phyloP scores from a whole-genome alignment of 129 eudicot species.

The Saposhnikovia divaricata region DNA sequence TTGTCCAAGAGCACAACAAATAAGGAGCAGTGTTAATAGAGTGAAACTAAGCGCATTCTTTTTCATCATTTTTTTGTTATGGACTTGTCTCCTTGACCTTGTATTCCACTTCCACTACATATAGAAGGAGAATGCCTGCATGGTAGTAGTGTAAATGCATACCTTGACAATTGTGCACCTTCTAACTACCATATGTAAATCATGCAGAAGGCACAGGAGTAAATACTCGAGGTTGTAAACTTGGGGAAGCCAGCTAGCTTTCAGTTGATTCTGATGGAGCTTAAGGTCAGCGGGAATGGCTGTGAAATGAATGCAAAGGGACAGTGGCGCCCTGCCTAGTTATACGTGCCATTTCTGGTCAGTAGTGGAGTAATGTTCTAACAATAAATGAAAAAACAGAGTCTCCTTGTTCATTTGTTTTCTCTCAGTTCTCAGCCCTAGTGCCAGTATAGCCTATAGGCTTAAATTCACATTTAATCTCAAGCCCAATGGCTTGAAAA shows the following conservation, averaged over 20 bases:
- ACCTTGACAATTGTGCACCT: constrained; percentile 4
- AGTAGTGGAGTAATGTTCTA: neutral
- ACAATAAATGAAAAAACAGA: neutral
- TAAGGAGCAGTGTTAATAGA: constrained; percentile 29
- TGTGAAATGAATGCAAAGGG: neutral
- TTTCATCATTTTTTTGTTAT: constrained; percentile 13
- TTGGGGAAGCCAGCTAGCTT: neutral
- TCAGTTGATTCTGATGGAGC: neutral
- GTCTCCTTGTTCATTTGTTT: neutral
- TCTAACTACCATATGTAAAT: neutral
- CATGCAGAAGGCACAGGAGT: neutral
- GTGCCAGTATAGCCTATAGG: no score
- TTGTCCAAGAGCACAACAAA: constrained; percentile 22
- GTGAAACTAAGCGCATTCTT: neutral
- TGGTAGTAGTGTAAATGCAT: neutral
- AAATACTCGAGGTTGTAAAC: neutral
- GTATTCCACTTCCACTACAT: neutral
- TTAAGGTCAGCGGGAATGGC: constrained; percentile 1
- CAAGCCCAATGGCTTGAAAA: neutral
- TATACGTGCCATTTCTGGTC: neutral
- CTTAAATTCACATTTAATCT: no score
- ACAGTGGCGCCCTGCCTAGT: neutral
- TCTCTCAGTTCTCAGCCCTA: no score
- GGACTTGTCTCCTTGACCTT: neutral
- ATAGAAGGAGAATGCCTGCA: neutral